Percentiles rank a stretch among this genome's conserved stretches.
phyloP scores from a whole-genome alignment of 768 basidiomycete genomes.

The Amanita fuliginea region DNA sequence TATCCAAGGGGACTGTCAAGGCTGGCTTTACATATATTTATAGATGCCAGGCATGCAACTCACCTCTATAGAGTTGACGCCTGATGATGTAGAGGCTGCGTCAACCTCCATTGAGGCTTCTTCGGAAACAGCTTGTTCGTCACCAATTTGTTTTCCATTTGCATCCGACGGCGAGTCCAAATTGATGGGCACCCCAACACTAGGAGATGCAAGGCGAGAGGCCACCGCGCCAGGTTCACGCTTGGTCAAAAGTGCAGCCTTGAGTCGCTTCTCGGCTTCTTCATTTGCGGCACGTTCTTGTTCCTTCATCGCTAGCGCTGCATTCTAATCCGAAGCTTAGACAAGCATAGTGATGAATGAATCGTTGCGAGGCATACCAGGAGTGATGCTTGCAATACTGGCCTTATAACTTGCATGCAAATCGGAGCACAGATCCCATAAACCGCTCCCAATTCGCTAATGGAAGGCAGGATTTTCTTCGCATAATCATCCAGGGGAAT shows the following conservation, averaged over 20 bases:
- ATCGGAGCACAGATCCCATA: slow-evolving; percentile 81
- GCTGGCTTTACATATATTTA: not conserved
- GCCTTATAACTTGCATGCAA: slow-evolving; percentile 91
- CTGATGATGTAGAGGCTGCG: slow-evolving; percentile 14
- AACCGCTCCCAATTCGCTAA: slow-evolving; percentile 58
- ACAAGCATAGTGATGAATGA: slow-evolving; percentile 3
- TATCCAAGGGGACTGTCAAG: slow-evolving; percentile 63
- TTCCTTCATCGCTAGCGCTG: slow-evolving; percentile 55
- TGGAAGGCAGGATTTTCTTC: slow-evolving; percentile 59
- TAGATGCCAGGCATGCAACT: slow-evolving; percentile 8
- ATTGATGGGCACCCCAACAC: slow-evolving; percentile 18
- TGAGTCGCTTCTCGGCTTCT: slow-evolving; percentile 72
- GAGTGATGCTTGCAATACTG: slow-evolving; percentile 55
- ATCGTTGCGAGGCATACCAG: slow-evolving; percentile 31
- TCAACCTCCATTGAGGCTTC: slow-evolving; percentile 49
- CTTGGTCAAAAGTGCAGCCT: slow-evolving; percentile 70
- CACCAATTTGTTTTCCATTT: slow-evolving; percentile 16
- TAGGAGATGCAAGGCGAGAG: slow-evolving; percentile 60
- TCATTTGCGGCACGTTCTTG: slow-evolving; percentile 60
- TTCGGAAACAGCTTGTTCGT: slow-evolving; percentile 19
- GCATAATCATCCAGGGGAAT: slow-evolving; percentile 66
- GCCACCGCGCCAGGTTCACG: slow-evolving; percentile 43
- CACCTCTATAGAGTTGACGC: slow-evolving; percentile 27
- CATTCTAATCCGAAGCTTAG: slow-evolving; percentile 26
- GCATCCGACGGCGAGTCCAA: slow-evolving; percentile 14